These are phyloP conservation scores for Stagonosporopsis rhizophila DNA, from an alignment of 2,329 filamentous ascomycete species.

Conservation along the genomic window DNA sequence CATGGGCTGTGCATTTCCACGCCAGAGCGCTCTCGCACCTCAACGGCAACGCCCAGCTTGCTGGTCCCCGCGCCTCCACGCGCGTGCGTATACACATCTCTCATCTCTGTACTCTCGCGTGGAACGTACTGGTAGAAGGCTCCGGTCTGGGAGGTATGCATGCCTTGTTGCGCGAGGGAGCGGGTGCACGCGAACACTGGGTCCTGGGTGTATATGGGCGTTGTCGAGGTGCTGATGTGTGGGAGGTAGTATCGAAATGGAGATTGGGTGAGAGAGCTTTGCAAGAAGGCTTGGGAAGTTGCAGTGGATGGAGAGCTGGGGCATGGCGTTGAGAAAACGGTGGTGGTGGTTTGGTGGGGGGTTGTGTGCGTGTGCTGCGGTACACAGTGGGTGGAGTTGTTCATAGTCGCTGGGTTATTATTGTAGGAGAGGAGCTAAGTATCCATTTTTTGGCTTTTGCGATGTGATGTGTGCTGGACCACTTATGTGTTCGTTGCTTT, in stretches of 20 bases:
- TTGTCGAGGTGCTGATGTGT: not conserved
- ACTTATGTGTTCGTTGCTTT: not conserved
- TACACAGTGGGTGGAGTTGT: not conserved
- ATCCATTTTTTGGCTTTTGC: too few species aligned
- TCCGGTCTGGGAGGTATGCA: not conserved
- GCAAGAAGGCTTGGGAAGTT: not conserved
- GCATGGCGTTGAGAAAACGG: conserved; percentile 19
- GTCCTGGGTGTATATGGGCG: not conserved
- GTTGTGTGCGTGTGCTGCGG: not conserved
- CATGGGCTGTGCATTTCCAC: not conserved
- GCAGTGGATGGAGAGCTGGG: conserved; percentile 15
- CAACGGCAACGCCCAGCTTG: not conserved
- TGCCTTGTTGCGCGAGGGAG: not conserved
- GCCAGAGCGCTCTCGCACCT: not conserved
- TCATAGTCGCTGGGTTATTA: not conserved
- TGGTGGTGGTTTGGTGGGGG: not conserved
- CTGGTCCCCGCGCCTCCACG: not conserved
- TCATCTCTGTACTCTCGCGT: not conserved
- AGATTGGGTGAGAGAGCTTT: not conserved
- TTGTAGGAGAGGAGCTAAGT: not conserved
- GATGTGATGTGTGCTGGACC: not conserved
- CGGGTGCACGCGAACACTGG: not conserved
- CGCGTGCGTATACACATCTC: not conserved
- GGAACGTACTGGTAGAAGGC: not conserved
- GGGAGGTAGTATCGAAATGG: conserved; percentile 4